Evolutionary conservation across 1,284 basidiomycete genomes (phyloP).

Genomic region (Tranzscheliella williamsii): DNA sequence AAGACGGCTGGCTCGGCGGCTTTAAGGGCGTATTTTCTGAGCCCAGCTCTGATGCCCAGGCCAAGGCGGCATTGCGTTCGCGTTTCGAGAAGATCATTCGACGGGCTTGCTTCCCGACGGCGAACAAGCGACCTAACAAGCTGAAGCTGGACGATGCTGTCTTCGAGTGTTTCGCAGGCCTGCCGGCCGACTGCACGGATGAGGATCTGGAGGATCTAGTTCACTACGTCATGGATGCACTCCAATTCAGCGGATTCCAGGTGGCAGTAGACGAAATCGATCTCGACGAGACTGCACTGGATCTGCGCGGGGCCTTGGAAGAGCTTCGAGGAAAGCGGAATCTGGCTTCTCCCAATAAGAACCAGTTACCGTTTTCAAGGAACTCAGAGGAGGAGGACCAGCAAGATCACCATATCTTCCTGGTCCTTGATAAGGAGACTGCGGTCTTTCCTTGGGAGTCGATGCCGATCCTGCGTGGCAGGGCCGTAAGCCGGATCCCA

Average conservation of each 20-base stretch:
- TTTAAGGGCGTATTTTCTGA: constrained; percentile 70
- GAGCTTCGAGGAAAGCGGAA: constrained; percentile 34
- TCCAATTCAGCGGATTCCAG: constrained; percentile 86
- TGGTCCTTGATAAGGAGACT: constrained; percentile 87
- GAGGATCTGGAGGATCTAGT: constrained; percentile 94
- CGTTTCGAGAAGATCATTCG: constrained; percentile 37
- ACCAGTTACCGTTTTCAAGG: constrained; percentile 17
- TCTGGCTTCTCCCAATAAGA: constrained; percentile 29
- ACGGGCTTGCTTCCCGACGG: constrained; percentile 65
- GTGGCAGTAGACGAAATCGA: constrained; percentile 91
- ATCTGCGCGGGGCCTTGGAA: constrained; percentile 50
- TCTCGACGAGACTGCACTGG: constrained; percentile 73
- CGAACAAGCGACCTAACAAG: constrained; percentile 62
- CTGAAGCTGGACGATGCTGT: constrained; percentile 71
- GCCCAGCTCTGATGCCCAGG: constrained; percentile 9
- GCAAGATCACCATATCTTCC: constrained; percentile 82
- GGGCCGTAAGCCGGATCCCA: constrained; percentile 87
- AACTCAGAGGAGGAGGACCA: constrained; percentile 18
- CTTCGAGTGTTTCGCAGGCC: constrained; percentile 80
- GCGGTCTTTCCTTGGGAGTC: constrained; percentile 95
- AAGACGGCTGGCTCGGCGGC: constrained; percentile 94
- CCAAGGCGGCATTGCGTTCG: constrained; percentile 21
- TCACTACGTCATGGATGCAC: constrained; percentile 90
- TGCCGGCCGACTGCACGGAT: constrained; percentile 75
- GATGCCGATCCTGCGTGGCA: constrained; percentile 79